Evolutionary conservation across 306 rosid genomes (phyloP), one percentile per base, ranked within the genome.

Genomic region (Quercus rubra): DNA sequence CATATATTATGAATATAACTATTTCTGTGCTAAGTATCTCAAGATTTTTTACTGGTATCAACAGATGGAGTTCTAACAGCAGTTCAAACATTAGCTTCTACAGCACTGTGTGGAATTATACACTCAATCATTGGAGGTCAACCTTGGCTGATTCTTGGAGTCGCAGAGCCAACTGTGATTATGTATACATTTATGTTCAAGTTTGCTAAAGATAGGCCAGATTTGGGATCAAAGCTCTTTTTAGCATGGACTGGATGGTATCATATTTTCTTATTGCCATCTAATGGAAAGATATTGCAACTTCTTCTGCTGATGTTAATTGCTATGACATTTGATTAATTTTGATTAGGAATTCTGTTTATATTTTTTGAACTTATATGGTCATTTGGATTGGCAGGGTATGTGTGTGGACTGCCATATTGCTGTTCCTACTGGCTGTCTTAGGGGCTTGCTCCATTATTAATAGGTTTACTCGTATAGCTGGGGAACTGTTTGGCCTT

Each of bases 191-290:
- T 92, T 83, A 87, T 92, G 97, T 92, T 87, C 89, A 90, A 90
- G 35, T 92, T 92, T 5, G 97, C 95, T 6, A 90, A 89, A 86
- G 84, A 76, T 75, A 81, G 93, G 77, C 87, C 91, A 5, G 95
- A 92, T 5, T 86, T 92, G 92, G 97, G 97, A 79, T 80, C 97
- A 5, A 76, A 89, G 83, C 95, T 92, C 74, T 92, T 92, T 78
- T 78, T 90, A 78, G 97, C 95, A 21, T 92, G 95, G 97, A 80
- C 86, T 8, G 97, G 87, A 85, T 92, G 97, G 97, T 92, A 90
- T 67, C 38, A 6, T 35, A 55, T 66, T 77, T 71, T n/a, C 27
- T 61, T 51, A 21, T 57, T 51, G 51, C 46, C 77, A 73, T 68
- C 71, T 35, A 56, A 67, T 79, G 51, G 9, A 75, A 73, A 31